Percentiles rank a stretch among this genome's conserved stretches.
Conservation (phyloP, 2,329 filamentous ascomycete genomes). For the Trichoderma sp. region DNA sequence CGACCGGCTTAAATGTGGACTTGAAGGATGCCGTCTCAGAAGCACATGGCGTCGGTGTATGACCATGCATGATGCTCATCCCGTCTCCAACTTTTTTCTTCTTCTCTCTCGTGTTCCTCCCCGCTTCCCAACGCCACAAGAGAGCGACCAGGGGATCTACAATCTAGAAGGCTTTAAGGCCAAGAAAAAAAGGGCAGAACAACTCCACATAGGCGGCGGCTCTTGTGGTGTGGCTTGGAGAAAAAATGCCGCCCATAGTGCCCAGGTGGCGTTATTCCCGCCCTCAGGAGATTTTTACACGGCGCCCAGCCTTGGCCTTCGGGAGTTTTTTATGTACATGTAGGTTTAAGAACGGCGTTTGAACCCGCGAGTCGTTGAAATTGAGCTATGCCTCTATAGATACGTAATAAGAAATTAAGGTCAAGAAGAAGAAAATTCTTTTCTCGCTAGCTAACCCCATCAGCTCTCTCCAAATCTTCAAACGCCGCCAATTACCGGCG, state of each 20-base stretch:
- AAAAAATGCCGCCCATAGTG: neutral
- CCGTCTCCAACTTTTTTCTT: neutral
- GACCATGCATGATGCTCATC: neutral
- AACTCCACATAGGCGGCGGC: slow-evolving; percentile 8
- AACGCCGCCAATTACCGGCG: neutral
- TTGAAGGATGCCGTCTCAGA: neutral
- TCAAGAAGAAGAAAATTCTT: slow-evolving; percentile 3
- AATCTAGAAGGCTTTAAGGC: slow-evolving; percentile 8
- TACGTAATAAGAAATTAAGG: neutral
- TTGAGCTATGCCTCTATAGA: neutral
- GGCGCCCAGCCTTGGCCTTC: neutral
- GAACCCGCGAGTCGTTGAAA: neutral
- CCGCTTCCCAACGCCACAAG: neutral
- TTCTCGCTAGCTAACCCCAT: neutral
- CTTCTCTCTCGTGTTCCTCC: neutral
- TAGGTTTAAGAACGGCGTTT: neutral
- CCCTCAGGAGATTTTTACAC: neutral
- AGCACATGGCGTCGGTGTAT: neutral
- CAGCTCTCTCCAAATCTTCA: neutral
- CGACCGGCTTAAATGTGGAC: neutral
- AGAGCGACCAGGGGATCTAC: neutral
- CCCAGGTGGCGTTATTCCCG: neutral
- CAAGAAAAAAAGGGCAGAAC: neutral
- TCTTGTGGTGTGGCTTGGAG: neutral
- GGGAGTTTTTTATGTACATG: neutral